phyloP scores from a whole-genome alignment of 2,329 filamentous ascomycete species.

The Diplodia corticola region DNA sequence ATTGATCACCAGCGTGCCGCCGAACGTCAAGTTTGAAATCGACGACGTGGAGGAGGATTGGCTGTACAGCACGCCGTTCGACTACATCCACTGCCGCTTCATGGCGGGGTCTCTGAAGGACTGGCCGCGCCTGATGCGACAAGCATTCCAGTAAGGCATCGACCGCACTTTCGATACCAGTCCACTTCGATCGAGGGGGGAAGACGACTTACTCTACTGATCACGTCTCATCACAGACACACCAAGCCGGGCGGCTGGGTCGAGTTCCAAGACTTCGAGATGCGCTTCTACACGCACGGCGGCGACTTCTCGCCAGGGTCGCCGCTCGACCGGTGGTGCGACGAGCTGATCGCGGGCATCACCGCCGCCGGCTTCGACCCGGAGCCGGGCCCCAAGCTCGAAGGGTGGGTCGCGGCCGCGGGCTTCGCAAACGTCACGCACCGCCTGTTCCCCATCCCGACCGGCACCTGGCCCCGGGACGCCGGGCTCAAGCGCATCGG shows the following conservation, averaged over 20 bases:
- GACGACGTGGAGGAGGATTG: slow-evolving; percentile 45
- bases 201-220: too few relatives aligned
- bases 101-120: slow-evolving; percentile 35
- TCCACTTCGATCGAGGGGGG: too few relatives aligned
- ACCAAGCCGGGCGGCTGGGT: slow-evolving; percentile 37
- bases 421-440: slow-evolving; percentile 39
- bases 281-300: slow-evolving; percentile 4
- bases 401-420: slow-evolving; percentile 34
- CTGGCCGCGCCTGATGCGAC: slow-evolving; percentile 36
- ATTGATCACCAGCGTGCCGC: slow-evolving; percentile 30
- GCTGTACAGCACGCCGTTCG: slow-evolving; percentile 37
- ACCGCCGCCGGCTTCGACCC: not conserved
- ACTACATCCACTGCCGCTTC: slow-evolving; percentile 38
- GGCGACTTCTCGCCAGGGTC: slow-evolving; percentile 24
- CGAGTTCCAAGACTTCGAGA: slow-evolving; percentile 35
- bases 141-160: slow-evolving; percentile 34
- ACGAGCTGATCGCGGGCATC: slow-evolving; percentile 1
- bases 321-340: slow-evolving; percentile 24
- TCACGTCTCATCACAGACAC: slow-evolving; percentile 32
- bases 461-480: slow-evolving; percentile 28
- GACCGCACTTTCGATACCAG: not conserved
- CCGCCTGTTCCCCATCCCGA: slow-evolving; percentile 35
- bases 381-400: slow-evolving; percentile 27
- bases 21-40: slow-evolving; percentile 45
- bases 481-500: slow-evolving; percentile 32